Base-by-base conservation (phyloP, 768 basidiomycete genomes). In the Gloeophyllum trabeum region DNA sequence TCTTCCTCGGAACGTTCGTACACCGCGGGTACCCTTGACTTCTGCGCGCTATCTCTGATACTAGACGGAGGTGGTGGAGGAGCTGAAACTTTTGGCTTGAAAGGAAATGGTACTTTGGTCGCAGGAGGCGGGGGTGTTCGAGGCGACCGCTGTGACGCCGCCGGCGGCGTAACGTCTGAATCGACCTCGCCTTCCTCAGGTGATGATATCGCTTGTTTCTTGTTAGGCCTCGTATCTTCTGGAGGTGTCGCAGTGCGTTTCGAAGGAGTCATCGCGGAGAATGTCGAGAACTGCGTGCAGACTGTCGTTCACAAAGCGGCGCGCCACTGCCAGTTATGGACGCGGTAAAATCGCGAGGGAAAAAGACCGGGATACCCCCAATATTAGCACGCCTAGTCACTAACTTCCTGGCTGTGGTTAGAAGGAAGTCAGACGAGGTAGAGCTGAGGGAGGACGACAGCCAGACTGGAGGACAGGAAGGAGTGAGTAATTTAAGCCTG, bases 131-230 rank as follows among this genome's bases (percentile, higher is more conserved):
- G 41, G 35, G 38, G 43, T 19, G 50, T 38, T 14, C 42, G 43
- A 34, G 51, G 45, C 40, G 55, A 44, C 19, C 32, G 26, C 40
- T 39, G 42, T 35, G 48, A 41, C 18, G 47, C 44, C 25, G 53
- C 46, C 21, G 51, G 46, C 25, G 55, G 48, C 18, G 52, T 48
- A 43, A 48, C 53, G 32, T 58, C 63, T 56, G 87, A 84, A 60
- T 85, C 83, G 39, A 89, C 63, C 51, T 89, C 86, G 46, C 86
- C 86, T 55, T 89, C 86, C 59, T 89, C 86, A 39, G 84, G 84
- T 1, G 83, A 69, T 1, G 61, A 80, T 2, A 79, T 70, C 6
- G 67, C 65, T 16, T 56, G 63, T 35, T 81, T 69, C 54, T 87
- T 86, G 38, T 60, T 57, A 26, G 77, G 76, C 22, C 78, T 76